Base-by-base conservation (phyloP, 2,329 filamentous ascomycete genomes). In the Trichoderma sp. region DNA sequence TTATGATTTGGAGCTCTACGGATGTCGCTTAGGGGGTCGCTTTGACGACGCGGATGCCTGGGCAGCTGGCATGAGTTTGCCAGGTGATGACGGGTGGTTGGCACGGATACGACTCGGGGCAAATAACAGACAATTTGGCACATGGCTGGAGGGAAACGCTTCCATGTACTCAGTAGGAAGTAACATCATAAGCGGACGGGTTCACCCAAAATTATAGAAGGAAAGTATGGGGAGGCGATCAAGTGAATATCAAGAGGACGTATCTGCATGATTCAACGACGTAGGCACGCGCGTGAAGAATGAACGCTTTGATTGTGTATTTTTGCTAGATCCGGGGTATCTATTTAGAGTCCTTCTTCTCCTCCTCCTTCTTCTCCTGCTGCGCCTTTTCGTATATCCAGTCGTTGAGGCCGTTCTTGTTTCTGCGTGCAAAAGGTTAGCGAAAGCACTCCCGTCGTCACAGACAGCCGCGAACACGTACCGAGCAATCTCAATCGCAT, bases 321-420 rank as follows among this genome's bases (percentile, higher is more conserved):
- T 12, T 12, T 9, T 55, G 10, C 48, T 39, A 39, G 34, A 52
- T 63, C 47, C 7, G 43, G 50, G 57, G 48, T 62, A 50, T 68
- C 61, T 68, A 70, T 56, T 64, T 69, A 3, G 67, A 66, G 39
- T 54, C 65, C 39, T 69, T 64, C 76, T 84, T 85, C 71, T 85
- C 81, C 64, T 84, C 82, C 72, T 94, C 88, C 1, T 89, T 86
- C 76, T 91, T 85, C 70, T 85, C 81, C 63, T 83, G 82, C 72
- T 94, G 88, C 1, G 89, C 86, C 76, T 91, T 85, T 79, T 98
- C 93, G 78, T 94, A 95, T 68, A 99, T 88, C 95, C 95, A 99
- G 78, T 99, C 95, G 74, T 99, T 99, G 66, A 98, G 80, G 30
- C 94, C 94, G 62, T 86, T 85, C 67, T 89, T 89, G 79, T 99